These are phyloP conservation scores for Eleusine coracana DNA, from an alignment of 176 grass and related monocot species.

Conservation along the genomic window DNA sequence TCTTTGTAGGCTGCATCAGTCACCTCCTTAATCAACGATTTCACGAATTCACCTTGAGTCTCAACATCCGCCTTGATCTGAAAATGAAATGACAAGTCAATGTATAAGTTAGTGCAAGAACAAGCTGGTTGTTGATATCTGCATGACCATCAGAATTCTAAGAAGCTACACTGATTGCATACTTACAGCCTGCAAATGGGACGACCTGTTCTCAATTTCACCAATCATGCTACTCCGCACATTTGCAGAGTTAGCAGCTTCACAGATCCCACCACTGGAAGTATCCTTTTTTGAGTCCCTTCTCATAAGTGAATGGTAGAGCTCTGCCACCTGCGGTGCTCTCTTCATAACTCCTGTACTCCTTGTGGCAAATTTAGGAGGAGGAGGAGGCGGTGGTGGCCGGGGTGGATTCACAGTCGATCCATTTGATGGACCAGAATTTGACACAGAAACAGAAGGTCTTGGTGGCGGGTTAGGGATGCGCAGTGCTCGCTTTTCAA, in stretches of 20 bases:
- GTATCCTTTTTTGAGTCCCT: constrained; percentile 94
- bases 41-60: constrained; percentile 99
- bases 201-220: constrained; percentile 98
- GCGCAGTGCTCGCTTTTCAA: constrained; percentile 81
- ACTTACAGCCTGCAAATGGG: constrained; percentile 92
- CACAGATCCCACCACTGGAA: constrained; percentile 72
- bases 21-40: constrained; percentile 98
- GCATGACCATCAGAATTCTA: constrained; percentile 13
- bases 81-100: constrained; percentile 30
- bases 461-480: constrained; percentile 96
- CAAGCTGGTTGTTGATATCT: constrained; percentile 13
- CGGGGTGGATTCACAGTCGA: constrained; percentile 52
- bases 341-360: constrained; percentile 85
- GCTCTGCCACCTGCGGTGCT: constrained; percentile 92
- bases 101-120: constrained; percentile 28
- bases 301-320: constrained; percentile 99
- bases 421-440: constrained; percentile 60
- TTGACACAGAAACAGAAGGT: constrained; percentile 63
- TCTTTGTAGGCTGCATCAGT: constrained; percentile 87
- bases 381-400: constrained; percentile 77
- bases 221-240: constrained; percentile 97
- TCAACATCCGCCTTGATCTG: constrained; percentile 99
- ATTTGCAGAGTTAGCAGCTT: constrained; percentile 69
- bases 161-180: constrained; percentile 21
- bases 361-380: constrained; percentile 69